Conservation (phyloP, 768 basidiomycete species). For the Boletus pseudo-olivaceus region DNA sequence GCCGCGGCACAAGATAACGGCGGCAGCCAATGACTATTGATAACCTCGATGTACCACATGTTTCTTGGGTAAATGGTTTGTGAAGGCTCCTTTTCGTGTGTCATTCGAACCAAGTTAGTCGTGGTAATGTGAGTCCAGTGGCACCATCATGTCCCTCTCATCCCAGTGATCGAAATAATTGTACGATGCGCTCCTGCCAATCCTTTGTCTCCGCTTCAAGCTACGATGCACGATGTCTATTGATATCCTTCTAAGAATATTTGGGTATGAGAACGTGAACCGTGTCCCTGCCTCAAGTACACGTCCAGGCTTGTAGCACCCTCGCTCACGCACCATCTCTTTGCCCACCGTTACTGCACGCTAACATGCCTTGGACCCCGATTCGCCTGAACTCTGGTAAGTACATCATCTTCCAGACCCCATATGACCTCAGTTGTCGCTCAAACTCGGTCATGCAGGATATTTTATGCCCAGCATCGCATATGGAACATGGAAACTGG, state of each 20-base stretch:
- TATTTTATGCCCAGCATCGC: constrained; percentile 46
- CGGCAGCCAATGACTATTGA: background rate
- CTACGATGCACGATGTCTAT: background rate
- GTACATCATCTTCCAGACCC: constrained; percentile 3
- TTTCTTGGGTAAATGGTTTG: background rate
- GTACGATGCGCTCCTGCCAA: background rate
- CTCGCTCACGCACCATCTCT: background rate
- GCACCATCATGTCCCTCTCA: background rate
- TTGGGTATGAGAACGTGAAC: background rate
- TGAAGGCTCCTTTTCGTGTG: background rate
- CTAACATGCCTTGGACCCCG: constrained; percentile 56
- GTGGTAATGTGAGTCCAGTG: background rate
- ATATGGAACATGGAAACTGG: constrained; percentile 66
- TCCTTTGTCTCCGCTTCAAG: background rate
- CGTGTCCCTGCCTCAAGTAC: background rate
- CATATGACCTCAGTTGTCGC: background rate
- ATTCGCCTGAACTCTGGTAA: constrained; percentile 59
- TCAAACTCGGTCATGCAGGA: constrained; percentile 31
- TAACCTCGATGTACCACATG: background rate
- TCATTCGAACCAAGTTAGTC: background rate
- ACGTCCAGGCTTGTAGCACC: too few species aligned
- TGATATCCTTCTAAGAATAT: background rate
- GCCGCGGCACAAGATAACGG: background rate
- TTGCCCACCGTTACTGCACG: background rate
- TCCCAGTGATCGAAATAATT: background rate